Conservation (phyloP, 2,329 filamentous ascomycete genomes). For the Pezicula radicicola region DNA sequence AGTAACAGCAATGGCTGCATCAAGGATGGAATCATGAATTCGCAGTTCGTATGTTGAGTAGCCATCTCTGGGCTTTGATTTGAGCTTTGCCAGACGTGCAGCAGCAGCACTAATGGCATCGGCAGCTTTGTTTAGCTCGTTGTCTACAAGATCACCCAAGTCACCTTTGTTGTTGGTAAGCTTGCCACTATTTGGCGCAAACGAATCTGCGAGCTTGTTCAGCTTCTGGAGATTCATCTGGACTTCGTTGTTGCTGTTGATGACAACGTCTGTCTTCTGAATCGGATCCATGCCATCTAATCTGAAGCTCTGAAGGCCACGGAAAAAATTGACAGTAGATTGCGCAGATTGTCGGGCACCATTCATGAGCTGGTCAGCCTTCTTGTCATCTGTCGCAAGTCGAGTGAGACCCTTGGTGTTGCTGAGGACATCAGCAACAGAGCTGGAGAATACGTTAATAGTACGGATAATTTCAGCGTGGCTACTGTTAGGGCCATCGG, state of each 20-base stretch:
- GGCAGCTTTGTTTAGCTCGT: conserved; percentile 87
- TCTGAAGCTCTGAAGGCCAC: conserved; percentile 87
- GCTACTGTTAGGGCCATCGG: conserved; percentile 86
- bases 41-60: conserved; percentile 96
- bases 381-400: conserved; percentile 93
- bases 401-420: conserved; percentile 95
- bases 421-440: conserved; percentile 88
- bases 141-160: conserved; percentile 87
- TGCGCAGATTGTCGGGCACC: conserved; percentile 81
- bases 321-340: conserved; percentile 92
- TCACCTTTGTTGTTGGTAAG: conserved; percentile 77
- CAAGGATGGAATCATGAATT: conserved; percentile 92
- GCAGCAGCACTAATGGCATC: conserved; percentile 93
- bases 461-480: conserved; percentile 92
- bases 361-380: conserved; percentile 79
- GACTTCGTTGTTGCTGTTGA: conserved; percentile 95
- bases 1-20: conserved; percentile 89
- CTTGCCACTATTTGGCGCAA: conserved; percentile 84
- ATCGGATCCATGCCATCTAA: conserved; percentile 86
- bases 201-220: conserved; percentile 88
- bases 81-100: conserved; percentile 83
- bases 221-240: conserved; percentile 91
- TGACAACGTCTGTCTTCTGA: conserved; percentile 94
- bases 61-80: conserved; percentile 92
- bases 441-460: conserved; percentile 84